Conservation (phyloP, 306 rosid genomes). For the Prunus campanulata region DNA sequence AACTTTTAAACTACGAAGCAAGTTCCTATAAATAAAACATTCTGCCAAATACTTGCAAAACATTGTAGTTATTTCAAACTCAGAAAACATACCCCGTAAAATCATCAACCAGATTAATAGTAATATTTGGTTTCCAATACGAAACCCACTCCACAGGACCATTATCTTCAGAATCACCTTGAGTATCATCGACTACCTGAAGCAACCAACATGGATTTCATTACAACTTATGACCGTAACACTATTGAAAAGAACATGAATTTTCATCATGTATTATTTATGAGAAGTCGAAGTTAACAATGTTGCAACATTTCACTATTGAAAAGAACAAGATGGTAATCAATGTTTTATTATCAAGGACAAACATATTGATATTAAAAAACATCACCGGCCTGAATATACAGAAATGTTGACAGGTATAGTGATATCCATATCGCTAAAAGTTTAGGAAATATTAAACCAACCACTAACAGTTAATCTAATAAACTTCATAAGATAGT, state of each 20-base stretch:
- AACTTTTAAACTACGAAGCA: not conserved
- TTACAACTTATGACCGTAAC: conserved; percentile 21
- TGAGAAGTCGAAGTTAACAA: not conserved
- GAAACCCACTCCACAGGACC: conserved; percentile 79
- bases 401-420: not conserved
- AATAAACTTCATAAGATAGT: not conserved
- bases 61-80: not conserved
- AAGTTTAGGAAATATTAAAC: not conserved
- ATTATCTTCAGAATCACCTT: conserved; percentile 57
- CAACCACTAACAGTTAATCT: not conserved
- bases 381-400: not conserved
- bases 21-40: not conserved
- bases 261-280: not conserved
- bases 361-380: not conserved
- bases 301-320: not conserved
- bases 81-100: conserved; percentile 65
- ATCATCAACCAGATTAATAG: conserved; percentile 88
- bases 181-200: conserved; percentile 61
- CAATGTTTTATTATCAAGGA: not conserved
- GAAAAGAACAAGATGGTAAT: not conserved
- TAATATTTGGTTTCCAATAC: conserved; percentile 87
- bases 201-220: conserved; percentile 30
- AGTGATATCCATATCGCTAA: not conserved
- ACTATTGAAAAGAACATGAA: not conserved
- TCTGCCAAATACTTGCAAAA: not conserved